Conservation (phyloP, 2,329 filamentous ascomycete genomes). For the Diaporthe aspalathi region DNA sequence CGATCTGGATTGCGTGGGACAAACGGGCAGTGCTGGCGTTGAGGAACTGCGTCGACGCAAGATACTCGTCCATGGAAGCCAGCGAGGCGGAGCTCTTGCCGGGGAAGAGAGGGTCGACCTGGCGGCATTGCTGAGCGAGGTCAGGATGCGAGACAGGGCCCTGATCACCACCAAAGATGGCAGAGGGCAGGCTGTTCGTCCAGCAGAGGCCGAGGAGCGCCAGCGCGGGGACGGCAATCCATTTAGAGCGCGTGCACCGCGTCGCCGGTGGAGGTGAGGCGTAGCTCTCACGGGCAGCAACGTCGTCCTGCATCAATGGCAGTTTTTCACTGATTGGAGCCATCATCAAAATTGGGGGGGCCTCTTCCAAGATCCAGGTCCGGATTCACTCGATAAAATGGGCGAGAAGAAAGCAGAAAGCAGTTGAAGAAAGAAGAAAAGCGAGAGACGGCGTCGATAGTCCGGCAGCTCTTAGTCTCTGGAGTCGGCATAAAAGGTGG, state of each 20-base stretch:
- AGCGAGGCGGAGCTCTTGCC: conserved; percentile 44
- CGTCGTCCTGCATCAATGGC: conserved; percentile 48
- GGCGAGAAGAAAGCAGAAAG: background rate
- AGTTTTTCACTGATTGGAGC: conserved; percentile 48
- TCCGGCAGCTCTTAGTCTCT: conserved; percentile 10
- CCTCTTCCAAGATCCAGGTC: background rate
- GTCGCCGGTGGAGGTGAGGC: background rate
- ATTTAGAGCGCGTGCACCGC: conserved; percentile 23
- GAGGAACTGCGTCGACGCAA: conserved; percentile 48
- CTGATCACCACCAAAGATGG: conserved; percentile 7
- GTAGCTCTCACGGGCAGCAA: background rate
- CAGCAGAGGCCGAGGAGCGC: conserved; percentile 28
- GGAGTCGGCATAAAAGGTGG: conserved; percentile 13
- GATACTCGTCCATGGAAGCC: conserved; percentile 48
- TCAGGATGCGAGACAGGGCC: background rate
- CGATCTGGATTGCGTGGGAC: conserved; percentile 62
- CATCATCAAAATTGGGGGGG: conserved; percentile 23
- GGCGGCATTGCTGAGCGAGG: conserved; percentile 45
- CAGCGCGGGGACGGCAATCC: conserved; percentile 28
- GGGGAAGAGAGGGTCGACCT: conserved; percentile 50
- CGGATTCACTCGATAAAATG: background rate
- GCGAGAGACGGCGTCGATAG: background rate
- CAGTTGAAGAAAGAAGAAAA: background rate
- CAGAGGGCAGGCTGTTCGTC: conserved; percentile 23
- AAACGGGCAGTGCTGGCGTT: conserved; percentile 51